Evolutionary conservation across 306 rosid species (phyloP), one percentile per base, ranked within the genome.

Genomic region (Pterocarpus macrocarpus): DNA sequence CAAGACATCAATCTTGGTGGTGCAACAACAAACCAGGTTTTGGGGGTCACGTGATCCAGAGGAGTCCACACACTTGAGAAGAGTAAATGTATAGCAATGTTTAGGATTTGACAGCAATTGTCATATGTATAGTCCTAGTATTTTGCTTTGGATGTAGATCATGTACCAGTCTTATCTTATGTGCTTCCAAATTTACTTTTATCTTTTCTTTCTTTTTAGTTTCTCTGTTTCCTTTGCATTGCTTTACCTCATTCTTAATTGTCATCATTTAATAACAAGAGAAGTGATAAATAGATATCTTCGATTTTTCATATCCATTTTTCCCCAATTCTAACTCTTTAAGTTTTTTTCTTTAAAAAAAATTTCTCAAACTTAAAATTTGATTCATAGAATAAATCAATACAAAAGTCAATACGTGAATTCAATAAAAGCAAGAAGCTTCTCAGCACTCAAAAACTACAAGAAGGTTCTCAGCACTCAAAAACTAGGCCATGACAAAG

Each of bases 21-120:
- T 92, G 83, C 94, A 92, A 67, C 97, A 90, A 68, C 97, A 90
- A 70, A 86, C 81, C 15, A 87, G 7, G 67, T 64, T 85, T 45
- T 90, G 92, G 97, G 94, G 92, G 12, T 82, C 90, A 69, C 90
- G 85, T 44, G 90, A 90, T 71, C 94, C 86, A 5, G 94, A 91
- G 63, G 97, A 90, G 0, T 87, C 85, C 1, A 80, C 69, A 14
- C 83, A 14, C 16, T 80, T 90, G 74, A 85, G 73, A 79, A 88
- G 85, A 75, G 89, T 57, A 83, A 69, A 63, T 61, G 22, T 73
- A 56, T 85, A 81, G 41, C 39, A 68, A 32, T 6, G 22, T 32
- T 53, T 76, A 76, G 73, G 80, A 22, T 81, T 81, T 69, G 12
- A 77, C 55, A 57, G 12, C 33, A 71, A 30, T 8, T 66, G 1